Conservation (phyloP, 1,284 basidiomycete genomes). For the Trichosporon sp. region DNA sequence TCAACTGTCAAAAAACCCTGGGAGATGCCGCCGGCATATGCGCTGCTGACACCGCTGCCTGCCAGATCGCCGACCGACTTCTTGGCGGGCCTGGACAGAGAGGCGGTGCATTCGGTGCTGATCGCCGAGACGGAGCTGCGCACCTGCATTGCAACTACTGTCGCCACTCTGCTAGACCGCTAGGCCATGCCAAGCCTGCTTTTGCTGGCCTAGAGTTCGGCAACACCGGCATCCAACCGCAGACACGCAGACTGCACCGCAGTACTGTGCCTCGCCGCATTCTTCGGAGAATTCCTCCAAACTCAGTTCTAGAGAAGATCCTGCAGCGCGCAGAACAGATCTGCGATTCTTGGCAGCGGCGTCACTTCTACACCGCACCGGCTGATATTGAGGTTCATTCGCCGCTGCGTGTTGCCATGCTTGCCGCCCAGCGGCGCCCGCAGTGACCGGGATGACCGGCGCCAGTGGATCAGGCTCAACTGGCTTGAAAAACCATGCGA, state of each 20-base stretch:
- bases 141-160: too few relatives aligned
- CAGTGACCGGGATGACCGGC: too few relatives aligned
- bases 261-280: background rate
- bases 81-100: background rate
- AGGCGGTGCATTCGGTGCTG: background rate
- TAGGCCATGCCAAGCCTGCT: background rate
- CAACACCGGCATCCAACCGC: too few relatives aligned
- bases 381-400: background rate
- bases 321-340: background rate
- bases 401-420: background rate
- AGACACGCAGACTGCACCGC: too few relatives aligned
- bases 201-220: too few relatives aligned
- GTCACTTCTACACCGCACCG: too few relatives aligned
- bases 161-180: too few relatives aligned
- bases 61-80: background rate
- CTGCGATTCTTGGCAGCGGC: background rate
- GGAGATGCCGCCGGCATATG: background rate
- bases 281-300: background rate
- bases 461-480: background rate
- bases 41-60: background rate
- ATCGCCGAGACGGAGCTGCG: background rate
- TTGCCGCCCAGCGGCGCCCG: too few relatives aligned
- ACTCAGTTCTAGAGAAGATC: background rate
- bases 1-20: background rate
- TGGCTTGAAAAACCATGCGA: too few relatives aligned